Evolutionary conservation across 495 filamentous ascomycete species (phyloP).

Genomic region (Annulohypoxylon maeteangense): DNA sequence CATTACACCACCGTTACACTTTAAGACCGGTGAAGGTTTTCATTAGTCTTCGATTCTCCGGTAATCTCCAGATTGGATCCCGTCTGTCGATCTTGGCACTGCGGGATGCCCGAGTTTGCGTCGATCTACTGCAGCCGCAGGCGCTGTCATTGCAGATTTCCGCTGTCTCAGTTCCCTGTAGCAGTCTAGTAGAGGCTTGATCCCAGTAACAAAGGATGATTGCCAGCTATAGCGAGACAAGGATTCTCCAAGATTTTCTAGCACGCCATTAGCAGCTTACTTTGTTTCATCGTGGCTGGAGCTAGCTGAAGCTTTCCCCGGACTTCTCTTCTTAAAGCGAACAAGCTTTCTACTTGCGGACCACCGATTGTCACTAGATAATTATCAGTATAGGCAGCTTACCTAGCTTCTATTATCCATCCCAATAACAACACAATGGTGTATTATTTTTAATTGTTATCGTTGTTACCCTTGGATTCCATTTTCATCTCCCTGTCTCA

Average conservation of each 20-base stretch:
- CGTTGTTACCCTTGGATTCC: background rate
- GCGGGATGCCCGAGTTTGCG: constrained; percentile 19
- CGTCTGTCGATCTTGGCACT: constrained; percentile 4
- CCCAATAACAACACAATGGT: background rate
- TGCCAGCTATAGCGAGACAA: constrained; percentile 1
- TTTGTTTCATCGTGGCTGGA: constrained; percentile 25
- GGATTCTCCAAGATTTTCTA: constrained; percentile 27
- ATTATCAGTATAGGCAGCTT: constrained; percentile 7
- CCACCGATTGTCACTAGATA: background rate
- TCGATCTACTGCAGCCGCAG: constrained; percentile 28
- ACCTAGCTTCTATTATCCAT: background rate
- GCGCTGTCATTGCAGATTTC: constrained; percentile 8
- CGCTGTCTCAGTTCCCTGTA: too few relatives aligned
- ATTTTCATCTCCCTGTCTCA: background rate
- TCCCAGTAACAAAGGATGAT: constrained; percentile 20
- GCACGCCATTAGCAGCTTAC: constrained; percentile 38
- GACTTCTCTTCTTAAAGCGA: constrained; percentile 22
- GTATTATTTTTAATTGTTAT: background rate
- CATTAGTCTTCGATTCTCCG: background rate
- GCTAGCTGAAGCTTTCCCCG: constrained; percentile 33
- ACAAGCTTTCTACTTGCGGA: constrained; percentile 22
- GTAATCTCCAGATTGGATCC: constrained; percentile 6
- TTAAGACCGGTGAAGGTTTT: constrained; percentile 6
- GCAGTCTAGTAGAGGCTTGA: constrained; percentile 11
- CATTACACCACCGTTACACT: constrained; percentile 10